A percentile compares a stretch with the other conserved stretches of the same genome.
These are phyloP conservation scores for Leishmania mexicana DNA, from an alignment of 208 protist genomes.

Conservation along the genomic window DNA sequence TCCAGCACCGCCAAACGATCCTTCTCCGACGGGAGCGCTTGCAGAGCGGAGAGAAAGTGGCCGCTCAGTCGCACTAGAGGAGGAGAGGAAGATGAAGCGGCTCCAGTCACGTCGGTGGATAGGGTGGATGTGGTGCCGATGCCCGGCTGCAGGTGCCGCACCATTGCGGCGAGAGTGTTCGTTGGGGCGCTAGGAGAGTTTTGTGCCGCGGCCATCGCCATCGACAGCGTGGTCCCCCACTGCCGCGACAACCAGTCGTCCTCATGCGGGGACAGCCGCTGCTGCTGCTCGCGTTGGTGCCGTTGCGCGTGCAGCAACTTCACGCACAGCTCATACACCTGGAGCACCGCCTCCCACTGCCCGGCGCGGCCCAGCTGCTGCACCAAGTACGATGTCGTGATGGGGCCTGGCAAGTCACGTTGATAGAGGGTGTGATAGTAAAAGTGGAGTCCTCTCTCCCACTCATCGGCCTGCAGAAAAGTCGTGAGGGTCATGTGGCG, in stretches of 20 bases:
- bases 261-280: too few species aligned
- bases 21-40: constrained; percentile 28
- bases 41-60: constrained; percentile 57
- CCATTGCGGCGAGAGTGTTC: constrained; percentile 17
- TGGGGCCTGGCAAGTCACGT: constrained; percentile 44
- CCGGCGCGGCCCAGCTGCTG: constrained; percentile 40
- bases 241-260: constrained; percentile 5
- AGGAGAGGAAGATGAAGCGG: constrained; percentile 3
- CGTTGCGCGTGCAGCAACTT: constrained; percentile 31
- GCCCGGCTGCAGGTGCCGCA: constrained; percentile 20
- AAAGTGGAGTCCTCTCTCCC: constrained; percentile 48
- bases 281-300: neutral
- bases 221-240: constrained; percentile 64
- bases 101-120: neutral
- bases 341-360: constrained; percentile 31
- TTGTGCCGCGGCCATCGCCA: constrained; percentile 47
- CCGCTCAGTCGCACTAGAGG: constrained; percentile 53
- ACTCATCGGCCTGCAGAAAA: constrained; percentile 36
- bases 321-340: constrained; percentile 52
- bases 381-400: constrained; percentile 50
- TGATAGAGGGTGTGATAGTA: constrained; percentile 60
- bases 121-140: neutral
- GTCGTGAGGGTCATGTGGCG: constrained; percentile 47
- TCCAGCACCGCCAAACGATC: constrained; percentile 36
- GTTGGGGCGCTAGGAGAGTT: constrained; percentile 20